Evolutionary conservation across 169 alveolate species (phyloP).

Genomic region (Plasmodium vinckei): DNA sequence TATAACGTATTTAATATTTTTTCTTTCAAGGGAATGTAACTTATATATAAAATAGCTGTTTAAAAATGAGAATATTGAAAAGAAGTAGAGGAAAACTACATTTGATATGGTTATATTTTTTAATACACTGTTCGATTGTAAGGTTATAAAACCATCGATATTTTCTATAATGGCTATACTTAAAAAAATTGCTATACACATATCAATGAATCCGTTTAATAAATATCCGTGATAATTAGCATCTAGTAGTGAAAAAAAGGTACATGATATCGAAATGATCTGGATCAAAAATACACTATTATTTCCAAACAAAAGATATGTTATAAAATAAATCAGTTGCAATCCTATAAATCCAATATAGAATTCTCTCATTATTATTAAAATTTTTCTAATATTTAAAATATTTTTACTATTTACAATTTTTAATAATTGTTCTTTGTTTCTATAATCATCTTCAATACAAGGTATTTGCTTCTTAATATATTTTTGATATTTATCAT

Average conservation of each 20-base stretch:
- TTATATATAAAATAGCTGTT: conserved; percentile 53
- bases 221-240: conserved; percentile 74
- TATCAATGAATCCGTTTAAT: conserved; percentile 69
- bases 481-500: conserved; percentile 51
- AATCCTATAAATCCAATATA: conserved; percentile 75
- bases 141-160: conserved; percentile 53
- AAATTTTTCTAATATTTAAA: conserved; percentile 61
- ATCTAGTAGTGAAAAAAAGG: conserved; percentile 64
- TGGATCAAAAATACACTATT: conserved; percentile 63
- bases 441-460: conserved; percentile 14
- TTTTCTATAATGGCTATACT: conserved; percentile 63
- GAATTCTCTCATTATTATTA: conserved; percentile 68
- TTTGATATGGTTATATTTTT: conserved; percentile 66
- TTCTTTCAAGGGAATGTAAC: conserved; percentile 64
- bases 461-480: conserved; percentile 27
- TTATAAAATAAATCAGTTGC: conserved; percentile 69
- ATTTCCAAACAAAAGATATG: conserved; percentile 65
- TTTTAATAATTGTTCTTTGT: conserved; percentile 48
- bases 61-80: conserved; percentile 57
- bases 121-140: conserved; percentile 49
- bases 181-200: conserved; percentile 66
- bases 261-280: conserved; percentile 64
- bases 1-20: conserved; percentile 60
- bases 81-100: conserved; percentile 62
- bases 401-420: conserved; percentile 56